Percentiles rank a stretch among this genome's conserved stretches.
phyloP scores from a whole-genome alignment of 768 basidiomycete species.

The Cubamyces sp. region DNA sequence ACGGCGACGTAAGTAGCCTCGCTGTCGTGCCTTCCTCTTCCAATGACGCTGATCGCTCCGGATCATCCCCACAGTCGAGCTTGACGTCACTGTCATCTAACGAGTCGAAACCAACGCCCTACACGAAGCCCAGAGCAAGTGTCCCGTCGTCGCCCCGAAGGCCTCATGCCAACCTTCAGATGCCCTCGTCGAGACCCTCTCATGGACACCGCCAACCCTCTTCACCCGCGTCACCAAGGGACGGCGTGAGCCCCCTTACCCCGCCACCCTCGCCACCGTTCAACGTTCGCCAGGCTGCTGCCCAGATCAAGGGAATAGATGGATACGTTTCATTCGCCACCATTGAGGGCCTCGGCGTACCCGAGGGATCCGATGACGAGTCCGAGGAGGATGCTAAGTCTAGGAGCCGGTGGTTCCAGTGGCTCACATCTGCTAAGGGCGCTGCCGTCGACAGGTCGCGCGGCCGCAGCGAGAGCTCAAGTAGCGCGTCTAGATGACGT shows the following conservation, averaged over 20 bases:
- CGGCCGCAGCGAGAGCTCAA: constrained; percentile 25
- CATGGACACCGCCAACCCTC: constrained; percentile 17
- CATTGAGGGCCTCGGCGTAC: constrained; percentile 68
- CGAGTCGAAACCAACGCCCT: constrained; percentile 16
- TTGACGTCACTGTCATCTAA: constrained; percentile 27
- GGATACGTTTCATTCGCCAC: constrained; percentile 73
- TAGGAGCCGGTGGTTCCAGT: constrained; percentile 31
- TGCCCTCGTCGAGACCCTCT: constrained; percentile 20
- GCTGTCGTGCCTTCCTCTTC: not conserved
- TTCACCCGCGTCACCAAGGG: constrained; percentile 18
- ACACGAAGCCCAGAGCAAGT: constrained; percentile 11
- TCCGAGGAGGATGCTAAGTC: constrained; percentile 29
- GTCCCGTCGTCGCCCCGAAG: constrained; percentile 17
- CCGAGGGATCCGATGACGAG: constrained; percentile 47
- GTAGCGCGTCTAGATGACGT: constrained; percentile 24
- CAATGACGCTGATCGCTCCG: constrained; percentile 21
- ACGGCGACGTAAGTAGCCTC: constrained; percentile 27
- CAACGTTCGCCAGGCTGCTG: constrained; percentile 66
- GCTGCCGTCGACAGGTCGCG: constrained; percentile 8
- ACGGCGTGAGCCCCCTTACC: constrained; percentile 28
- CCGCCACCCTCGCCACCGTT: constrained; percentile 50
- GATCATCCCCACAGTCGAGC: constrained; percentile 21
- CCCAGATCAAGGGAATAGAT: constrained; percentile 54
- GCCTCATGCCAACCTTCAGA: constrained; percentile 2
- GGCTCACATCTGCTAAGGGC: constrained; percentile 23